Evolutionary conservation across 2,329 filamentous ascomycete genomes (phyloP).

Genomic region (Ophiobolus disseminans): DNA sequence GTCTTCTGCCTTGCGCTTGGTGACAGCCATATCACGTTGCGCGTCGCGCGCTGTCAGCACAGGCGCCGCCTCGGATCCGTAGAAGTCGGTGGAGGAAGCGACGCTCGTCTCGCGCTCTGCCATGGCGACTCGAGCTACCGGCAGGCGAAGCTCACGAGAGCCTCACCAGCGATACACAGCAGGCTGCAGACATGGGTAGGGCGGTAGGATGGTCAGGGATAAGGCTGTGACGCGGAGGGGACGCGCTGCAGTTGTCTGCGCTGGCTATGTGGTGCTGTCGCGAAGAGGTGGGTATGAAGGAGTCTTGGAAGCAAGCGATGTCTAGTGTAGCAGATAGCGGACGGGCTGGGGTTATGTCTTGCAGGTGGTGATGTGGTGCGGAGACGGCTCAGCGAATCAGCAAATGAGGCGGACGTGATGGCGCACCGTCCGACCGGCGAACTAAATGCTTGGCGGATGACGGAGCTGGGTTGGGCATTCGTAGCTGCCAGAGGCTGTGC

Average conservation of each 20-base stretch:
- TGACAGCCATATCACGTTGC: slow-evolving; percentile 15
- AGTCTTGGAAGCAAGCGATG: background rate
- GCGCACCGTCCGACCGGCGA: background rate
- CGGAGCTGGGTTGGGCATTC: slow-evolving; percentile 4
- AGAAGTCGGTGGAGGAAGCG: slow-evolving; percentile 47
- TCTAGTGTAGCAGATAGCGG: background rate
- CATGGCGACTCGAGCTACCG: slow-evolving; percentile 33
- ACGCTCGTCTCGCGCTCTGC: slow-evolving; percentile 43
- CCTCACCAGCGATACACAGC: slow-evolving; percentile 31
- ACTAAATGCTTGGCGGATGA: slow-evolving; percentile 6
- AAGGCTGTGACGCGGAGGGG: slow-evolving; percentile 8
- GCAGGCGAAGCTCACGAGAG: slow-evolving; percentile 40
- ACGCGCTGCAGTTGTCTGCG: background rate
- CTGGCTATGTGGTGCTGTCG: background rate
- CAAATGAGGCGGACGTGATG: slow-evolving; percentile 5
- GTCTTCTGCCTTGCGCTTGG: slow-evolving; percentile 48
- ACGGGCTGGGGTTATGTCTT: background rate
- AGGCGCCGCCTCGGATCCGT: slow-evolving; percentile 35
- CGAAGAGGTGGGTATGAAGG: background rate
- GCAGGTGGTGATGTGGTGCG: slow-evolving; percentile 4
- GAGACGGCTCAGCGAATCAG: slow-evolving; percentile 7
- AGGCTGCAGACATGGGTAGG: slow-evolving; percentile 39
- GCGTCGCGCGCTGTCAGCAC: slow-evolving; percentile 19
- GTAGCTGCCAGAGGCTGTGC: slow-evolving; percentile 15
- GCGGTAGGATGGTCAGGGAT: slow-evolving; percentile 7